Percentiles rank a stretch among this genome's conserved stretches.
phyloP scores from a whole-genome alignment of 805 yeast genomes.

The Starmerella gropengiesseri region DNA sequence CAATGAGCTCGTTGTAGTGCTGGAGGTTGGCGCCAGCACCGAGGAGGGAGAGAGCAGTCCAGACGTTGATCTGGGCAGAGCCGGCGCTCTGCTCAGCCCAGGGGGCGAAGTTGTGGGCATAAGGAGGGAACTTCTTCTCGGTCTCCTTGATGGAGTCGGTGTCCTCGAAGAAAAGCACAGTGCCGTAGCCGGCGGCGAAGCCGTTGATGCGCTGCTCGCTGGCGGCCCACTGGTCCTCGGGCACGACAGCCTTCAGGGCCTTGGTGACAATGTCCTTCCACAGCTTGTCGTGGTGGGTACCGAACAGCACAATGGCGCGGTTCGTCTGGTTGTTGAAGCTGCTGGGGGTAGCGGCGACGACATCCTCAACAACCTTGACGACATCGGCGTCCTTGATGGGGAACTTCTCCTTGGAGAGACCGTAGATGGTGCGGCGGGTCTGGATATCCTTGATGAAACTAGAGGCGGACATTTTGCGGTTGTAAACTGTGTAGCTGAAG shows the following conservation, averaged over 20 bases:
- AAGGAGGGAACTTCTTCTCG: conserved; percentile 37
- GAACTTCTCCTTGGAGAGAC: conserved; percentile 34
- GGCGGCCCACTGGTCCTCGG: conserved; percentile 31
- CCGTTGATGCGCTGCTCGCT: conserved; percentile 36
- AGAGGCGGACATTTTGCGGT: conserved; percentile 11
- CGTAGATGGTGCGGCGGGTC: conserved; percentile 41
- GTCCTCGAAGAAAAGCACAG: conserved; percentile 41
- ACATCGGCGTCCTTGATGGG: conserved; percentile 37
- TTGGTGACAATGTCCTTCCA: conserved; percentile 36
- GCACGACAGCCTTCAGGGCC: conserved; percentile 29
- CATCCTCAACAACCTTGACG: conserved; percentile 34
- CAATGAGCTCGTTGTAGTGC: conserved; percentile 41
- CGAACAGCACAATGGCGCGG: conserved; percentile 40
- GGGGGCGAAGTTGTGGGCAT: conserved; percentile 37
- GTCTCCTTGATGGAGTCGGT: conserved; percentile 32
- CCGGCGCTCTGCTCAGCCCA: conserved; percentile 38
- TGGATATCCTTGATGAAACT: conserved; percentile 22
- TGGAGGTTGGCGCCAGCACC: conserved; percentile 44
- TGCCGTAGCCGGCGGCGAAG: conserved; percentile 39
- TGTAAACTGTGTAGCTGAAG: too few species aligned
- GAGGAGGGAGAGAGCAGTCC: conserved; percentile 39
- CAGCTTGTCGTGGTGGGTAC: conserved; percentile 36
- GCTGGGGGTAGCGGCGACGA: conserved; percentile 41
- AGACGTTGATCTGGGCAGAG: conserved; percentile 41
- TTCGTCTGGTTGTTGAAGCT: conserved; percentile 42